Conservation (phyloP, 2,329 filamentous ascomycete species). For the Reticulascus tulasneorum region DNA sequence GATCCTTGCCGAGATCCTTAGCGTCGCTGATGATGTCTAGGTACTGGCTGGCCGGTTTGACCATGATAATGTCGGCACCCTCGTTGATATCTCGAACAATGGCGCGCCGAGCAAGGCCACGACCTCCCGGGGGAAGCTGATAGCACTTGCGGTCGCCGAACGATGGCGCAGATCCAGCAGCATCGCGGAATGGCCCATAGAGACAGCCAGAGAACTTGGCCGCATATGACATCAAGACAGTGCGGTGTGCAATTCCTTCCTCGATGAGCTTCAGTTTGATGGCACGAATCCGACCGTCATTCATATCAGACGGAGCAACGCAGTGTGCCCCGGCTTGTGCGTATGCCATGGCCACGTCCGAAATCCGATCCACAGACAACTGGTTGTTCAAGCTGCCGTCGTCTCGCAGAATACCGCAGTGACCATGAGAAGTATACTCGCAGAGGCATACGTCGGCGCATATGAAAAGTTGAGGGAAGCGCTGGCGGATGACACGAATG, state of each 20-base stretch:
- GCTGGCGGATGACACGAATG: slow-evolving; percentile 77
- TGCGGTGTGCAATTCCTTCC: slow-evolving; percentile 84
- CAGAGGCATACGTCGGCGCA: slow-evolving; percentile 92
- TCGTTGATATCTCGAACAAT: slow-evolving; percentile 88
- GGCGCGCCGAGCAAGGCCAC: slow-evolving; percentile 85
- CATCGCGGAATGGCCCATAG: slow-evolving; percentile 96
- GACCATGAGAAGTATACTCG: slow-evolving; percentile 97
- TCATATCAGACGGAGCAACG: slow-evolving; percentile 97
- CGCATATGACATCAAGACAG: slow-evolving; percentile 94
- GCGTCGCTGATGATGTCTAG: slow-evolving; percentile 97
- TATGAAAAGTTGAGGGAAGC: slow-evolving; percentile 89
- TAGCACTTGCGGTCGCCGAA: slow-evolving; percentile 97
- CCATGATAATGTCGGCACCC: slow-evolving; percentile 98
- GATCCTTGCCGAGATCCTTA: slow-evolving; percentile 86
- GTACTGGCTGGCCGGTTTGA: slow-evolving; percentile 94
- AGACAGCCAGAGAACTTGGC: slow-evolving; percentile 96
- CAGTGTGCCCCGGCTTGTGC: slow-evolving; percentile 95
- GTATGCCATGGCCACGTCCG: slow-evolving; percentile 96
- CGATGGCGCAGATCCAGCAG: slow-evolving; percentile 82
- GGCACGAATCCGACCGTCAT: slow-evolving; percentile 92
- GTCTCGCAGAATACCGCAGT: slow-evolving; percentile 92
- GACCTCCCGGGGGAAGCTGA: slow-evolving; percentile 87
- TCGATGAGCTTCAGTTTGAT: slow-evolving; percentile 99
- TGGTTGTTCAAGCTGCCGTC: slow-evolving; percentile 92
- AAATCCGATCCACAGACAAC: slow-evolving; percentile 89